These are phyloP conservation scores for Skeletonema tropicum DNA, from an alignment of 108 stramenopile genomes.

Conservation along the genomic window DNA sequence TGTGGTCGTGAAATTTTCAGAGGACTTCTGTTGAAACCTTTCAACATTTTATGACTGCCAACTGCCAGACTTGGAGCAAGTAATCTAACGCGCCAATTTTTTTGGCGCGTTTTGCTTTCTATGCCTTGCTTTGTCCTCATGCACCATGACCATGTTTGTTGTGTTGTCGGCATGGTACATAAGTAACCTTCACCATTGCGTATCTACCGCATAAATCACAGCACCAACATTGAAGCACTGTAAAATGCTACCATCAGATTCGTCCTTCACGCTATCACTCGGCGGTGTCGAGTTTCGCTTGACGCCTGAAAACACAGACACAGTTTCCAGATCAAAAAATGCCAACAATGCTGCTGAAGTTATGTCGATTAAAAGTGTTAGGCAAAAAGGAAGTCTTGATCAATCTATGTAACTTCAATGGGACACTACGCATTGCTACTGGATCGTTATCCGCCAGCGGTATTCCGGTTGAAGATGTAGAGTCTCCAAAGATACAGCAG, in stretches of 20 bases:
- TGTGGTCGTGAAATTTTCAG: too few species aligned
- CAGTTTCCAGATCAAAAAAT: neutral
- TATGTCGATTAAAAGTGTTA: neutral
- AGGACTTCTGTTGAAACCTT: too few species aligned
- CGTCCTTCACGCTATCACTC: conserved; percentile 45
- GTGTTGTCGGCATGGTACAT: too few species aligned
- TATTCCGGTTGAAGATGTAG: neutral
- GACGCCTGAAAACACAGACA: conserved; percentile 21
- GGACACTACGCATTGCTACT: neutral
- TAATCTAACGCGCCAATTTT: too few species aligned
- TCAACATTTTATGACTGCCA: too few species aligned
- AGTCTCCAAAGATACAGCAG: neutral
- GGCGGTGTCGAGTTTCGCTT: conserved; percentile 51
- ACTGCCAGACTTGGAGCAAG: too few species aligned
- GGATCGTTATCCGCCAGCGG: neutral
- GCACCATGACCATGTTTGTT: too few species aligned
- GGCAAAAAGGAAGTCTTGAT: neutral
- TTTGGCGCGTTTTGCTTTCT: too few species aligned
- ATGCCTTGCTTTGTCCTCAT: too few species aligned
- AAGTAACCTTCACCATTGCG: neutral
- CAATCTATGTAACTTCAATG: conserved; percentile 1
- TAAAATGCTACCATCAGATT: neutral
- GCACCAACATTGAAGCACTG: neutral
- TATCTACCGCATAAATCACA: neutral
- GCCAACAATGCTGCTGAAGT: neutral